Evolutionary conservation across 2,329 filamentous ascomycete genomes (phyloP).

Genomic region (Botrytis squamosa): DNA sequence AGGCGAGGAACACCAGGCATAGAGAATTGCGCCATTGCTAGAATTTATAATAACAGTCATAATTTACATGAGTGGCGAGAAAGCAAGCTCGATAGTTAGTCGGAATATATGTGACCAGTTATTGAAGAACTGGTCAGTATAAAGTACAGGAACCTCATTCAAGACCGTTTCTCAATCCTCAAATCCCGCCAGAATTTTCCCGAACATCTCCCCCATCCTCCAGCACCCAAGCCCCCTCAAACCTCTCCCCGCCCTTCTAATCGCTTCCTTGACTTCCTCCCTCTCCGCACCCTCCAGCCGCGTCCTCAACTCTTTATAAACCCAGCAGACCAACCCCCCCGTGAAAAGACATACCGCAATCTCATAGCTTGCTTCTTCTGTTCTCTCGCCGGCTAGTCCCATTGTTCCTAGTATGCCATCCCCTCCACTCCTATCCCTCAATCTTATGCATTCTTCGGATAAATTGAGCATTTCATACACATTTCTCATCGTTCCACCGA

Average conservation of each 20-base stretch:
- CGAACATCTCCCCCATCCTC: constrained; percentile 36
- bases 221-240: constrained; percentile 34
- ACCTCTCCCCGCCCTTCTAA: constrained; percentile 31
- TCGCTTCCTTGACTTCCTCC: constrained; percentile 27
- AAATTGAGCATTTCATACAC: constrained; percentile 25
- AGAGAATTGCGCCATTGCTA: neutral
- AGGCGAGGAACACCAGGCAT: neutral
- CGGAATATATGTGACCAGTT: neutral
- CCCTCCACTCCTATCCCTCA: neutral
- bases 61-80: neutral
- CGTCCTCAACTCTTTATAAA: constrained; percentile 32
- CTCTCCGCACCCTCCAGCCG: constrained; percentile 13
- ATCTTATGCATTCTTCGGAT: constrained; percentile 1
- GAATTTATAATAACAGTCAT: neutral
- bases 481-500: constrained; percentile 33
- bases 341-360: constrained; percentile 34
- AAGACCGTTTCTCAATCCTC: neutral
- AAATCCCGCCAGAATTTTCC: constrained; percentile 34
- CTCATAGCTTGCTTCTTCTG: constrained; percentile 27
- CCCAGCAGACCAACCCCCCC: constrained; percentile 37
- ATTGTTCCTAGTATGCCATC: neutral
- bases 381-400: neutral
- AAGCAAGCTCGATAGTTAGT: neutral
- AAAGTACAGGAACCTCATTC: neutral
- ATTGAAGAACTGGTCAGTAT: neutral